Base-by-base conservation (phyloP, 1,284 basidiomycete species). In the Retiboletus flavoniger region DNA sequence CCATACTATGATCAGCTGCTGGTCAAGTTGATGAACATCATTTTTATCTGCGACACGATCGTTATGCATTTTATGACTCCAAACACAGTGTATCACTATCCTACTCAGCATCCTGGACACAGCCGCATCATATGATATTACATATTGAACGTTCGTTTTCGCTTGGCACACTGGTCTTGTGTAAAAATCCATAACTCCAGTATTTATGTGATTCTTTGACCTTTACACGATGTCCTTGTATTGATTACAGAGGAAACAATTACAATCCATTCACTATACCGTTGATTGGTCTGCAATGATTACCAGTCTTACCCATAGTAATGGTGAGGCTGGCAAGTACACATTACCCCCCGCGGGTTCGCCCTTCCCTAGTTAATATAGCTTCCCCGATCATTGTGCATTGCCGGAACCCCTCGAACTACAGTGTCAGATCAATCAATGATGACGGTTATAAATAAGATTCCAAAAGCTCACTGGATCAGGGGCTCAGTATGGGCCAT, bases 1-100 rank as follows among this genome's bases (percentile, higher is more conserved):
- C 4, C 10, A 34, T 32, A 28, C 17, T 21, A 42, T 36, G 19
- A 31, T 31, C 36, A 41, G 52, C 53, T 66, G 62, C 61, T 29
- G 61, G 61, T 43, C 57, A 31, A n/a, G 56, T 47, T 50, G 51
- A 46, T 6, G 9, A 34, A 2, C 31, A 28, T 34, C 21, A 36
- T 45, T 40, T 43, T 32, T 26, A 26, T 32, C 2, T 40, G 32
- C 11, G 28, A 36, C 34, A 50, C 11, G 32, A 49, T 51, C 40
- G 9, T 9, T 34, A 50, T 45, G 38, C 54, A 50, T 48, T 9
- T 44, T 41, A 50, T 54, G 34, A 34, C 31, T 6, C 41, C 39
- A 38, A 44, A 51, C 41, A 51, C 41, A 45, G 5, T 62, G 63
- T 63, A 63, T 29, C 50, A 47, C 8, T 34, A 53, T 19, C 34